Percentiles rank a stretch among this genome's conserved stretches.
Conservation (phyloP, 106 monocot genomes). For the Dendrobium catenatum region DNA sequence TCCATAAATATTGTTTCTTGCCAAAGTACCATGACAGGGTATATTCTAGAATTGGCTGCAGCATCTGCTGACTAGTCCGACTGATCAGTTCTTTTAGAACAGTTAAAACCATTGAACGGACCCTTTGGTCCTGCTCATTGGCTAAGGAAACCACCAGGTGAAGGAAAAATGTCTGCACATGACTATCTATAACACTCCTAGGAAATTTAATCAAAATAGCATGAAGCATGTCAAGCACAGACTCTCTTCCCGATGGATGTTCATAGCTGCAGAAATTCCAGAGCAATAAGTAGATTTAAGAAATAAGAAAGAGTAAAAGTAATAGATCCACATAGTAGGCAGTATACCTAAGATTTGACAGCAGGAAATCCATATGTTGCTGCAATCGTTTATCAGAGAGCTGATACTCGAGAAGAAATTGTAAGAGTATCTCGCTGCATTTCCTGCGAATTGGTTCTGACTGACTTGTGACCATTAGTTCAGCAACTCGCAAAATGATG, state of each 20-base stretch:
- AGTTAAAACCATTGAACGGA: conserved; percentile 52
- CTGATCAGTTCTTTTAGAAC: conserved; percentile 53
- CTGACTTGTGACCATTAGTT: conserved; percentile 85
- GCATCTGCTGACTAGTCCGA: conserved; percentile 24
- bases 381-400: conserved; percentile 72
- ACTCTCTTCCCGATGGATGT: conserved; percentile 90
- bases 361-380: conserved; percentile 83
- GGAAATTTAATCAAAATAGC: conserved; percentile 76
- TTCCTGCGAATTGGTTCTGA: conserved; percentile 63
- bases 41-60: conserved; percentile 49
- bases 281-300: background rate
- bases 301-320: background rate
- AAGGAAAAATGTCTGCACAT: conserved; percentile 64
- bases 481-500: conserved; percentile 53
- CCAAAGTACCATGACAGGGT: conserved; percentile 70
- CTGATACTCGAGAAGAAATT: conserved; percentile 74
- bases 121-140: conserved; percentile 64
- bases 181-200: conserved; percentile 49
- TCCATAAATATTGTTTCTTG: conserved; percentile 69
- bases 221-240: conserved; percentile 93
- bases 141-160: conserved; percentile 74
- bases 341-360: conserved; percentile 68
- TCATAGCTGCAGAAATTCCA: conserved; percentile 58
- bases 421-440: conserved; percentile 70
- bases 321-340: background rate